phyloP scores from a whole-genome alignment of 1,284 basidiomycete genomes.

The Hypsizygus ulmarius region DNA sequence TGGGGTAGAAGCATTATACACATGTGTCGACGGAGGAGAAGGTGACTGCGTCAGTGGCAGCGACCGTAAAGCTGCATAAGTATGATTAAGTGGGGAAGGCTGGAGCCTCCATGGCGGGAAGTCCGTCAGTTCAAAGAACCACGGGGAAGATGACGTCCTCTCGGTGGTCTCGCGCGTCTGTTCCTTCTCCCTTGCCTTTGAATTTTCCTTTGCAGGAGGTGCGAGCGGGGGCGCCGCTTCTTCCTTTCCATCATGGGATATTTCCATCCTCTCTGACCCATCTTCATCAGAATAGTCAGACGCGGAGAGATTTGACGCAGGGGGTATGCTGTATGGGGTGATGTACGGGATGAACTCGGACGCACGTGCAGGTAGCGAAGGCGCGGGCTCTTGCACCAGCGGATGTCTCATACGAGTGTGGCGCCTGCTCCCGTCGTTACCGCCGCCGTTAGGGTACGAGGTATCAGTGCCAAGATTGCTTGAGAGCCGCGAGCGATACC shows the following conservation, averaged over 20 bases:
- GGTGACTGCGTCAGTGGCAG: no score
- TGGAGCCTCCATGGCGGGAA: no score
- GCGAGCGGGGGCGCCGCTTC: no score
- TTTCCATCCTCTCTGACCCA: background rate
- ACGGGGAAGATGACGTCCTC: no score
- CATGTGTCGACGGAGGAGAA: no score
- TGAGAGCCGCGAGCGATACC: background rate
- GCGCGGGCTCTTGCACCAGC: background rate
- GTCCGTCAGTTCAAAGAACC: no score
- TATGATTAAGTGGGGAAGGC: no score
- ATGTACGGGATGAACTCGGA: background rate
- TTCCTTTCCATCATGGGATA: background rate
- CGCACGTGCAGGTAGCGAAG: background rate
- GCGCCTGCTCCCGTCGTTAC: background rate
- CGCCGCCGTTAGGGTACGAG: background rate
- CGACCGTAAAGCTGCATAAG: no score
- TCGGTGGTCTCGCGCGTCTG: no score
- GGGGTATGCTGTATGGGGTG: background rate
- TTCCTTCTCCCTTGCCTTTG: no score
- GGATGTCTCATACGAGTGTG: background rate
- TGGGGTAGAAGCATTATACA: no score
- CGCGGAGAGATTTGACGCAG: background rate
- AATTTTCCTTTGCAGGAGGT: no score
- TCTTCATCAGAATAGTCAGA: background rate
- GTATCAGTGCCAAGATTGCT: background rate